phyloP scores from a whole-genome alignment of 805 yeast genomes.

The Sugiyamaella qingdaonensis region DNA sequence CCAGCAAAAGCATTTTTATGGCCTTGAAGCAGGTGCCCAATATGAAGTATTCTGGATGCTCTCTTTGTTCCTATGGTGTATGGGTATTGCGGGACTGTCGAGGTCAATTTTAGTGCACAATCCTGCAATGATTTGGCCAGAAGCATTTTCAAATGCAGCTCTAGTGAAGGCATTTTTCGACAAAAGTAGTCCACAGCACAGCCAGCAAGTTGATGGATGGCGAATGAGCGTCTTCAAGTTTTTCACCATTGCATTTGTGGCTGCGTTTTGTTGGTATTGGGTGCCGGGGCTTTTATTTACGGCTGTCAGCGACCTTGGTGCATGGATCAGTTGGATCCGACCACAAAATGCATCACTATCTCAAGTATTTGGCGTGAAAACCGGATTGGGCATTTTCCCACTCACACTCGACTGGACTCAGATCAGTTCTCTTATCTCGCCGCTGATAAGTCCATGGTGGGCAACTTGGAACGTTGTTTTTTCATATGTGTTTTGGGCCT shows the following conservation, averaged over 20 bases:
- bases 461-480: conserved; percentile 42
- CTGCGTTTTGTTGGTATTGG: conserved; percentile 58
- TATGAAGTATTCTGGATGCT: conserved; percentile 44
- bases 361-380: conserved; percentile 51
- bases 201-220: conserved; percentile 48
- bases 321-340: conserved; percentile 56
- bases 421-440: conserved; percentile 56
- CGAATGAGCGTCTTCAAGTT: conserved; percentile 47
- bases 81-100: conserved; percentile 51
- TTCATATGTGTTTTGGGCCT: conserved; percentile 44
- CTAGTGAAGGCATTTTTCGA: conserved; percentile 32
- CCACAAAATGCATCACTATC: conserved; percentile 49
- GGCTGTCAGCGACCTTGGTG: conserved; percentile 55
- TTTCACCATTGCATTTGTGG: conserved; percentile 41
- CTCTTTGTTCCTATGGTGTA: conserved; percentile 50
- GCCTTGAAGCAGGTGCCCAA: conserved; percentile 16
- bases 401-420: conserved; percentile 50
- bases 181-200: conserved; percentile 27
- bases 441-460: conserved; percentile 35
- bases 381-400: conserved; percentile 43
- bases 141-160: conserved; percentile 53
- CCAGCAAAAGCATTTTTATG: conserved; percentile 14
- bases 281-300: conserved; percentile 61
- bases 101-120: conserved; percentile 43
- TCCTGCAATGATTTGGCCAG: conserved; percentile 43